These are phyloP conservation scores for Fusarium cicatricum DNA, from an alignment of 2,329 filamentous ascomycete species.

Conservation along the genomic window DNA sequence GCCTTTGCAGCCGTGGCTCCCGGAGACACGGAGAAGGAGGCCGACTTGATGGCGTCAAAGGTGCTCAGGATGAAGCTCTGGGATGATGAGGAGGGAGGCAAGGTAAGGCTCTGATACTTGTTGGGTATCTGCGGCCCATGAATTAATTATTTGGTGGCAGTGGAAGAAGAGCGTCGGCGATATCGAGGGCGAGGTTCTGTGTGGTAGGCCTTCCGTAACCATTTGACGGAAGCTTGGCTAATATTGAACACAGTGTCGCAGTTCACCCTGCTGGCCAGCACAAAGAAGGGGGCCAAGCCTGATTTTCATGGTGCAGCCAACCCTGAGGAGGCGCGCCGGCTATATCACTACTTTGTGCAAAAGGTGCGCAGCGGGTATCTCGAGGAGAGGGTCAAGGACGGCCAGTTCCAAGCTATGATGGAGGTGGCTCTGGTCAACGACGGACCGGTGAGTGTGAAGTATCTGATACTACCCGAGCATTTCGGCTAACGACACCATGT, in stretches of 20 bases:
- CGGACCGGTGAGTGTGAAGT: constrained; percentile 63
- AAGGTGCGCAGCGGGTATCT: constrained; percentile 78
- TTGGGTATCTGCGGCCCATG: neutral
- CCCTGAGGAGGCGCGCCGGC: constrained; percentile 76
- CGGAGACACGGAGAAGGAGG: constrained; percentile 89
- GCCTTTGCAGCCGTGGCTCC: constrained; percentile 92
- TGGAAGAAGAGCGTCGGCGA: constrained; percentile 94
- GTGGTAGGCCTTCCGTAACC: constrained; percentile 64
- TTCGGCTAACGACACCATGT: neutral
- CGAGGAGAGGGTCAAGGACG: constrained; percentile 83
- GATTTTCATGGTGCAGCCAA: constrained; percentile 91
- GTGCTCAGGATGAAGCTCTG: constrained; percentile 90
- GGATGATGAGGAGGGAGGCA: constrained; percentile 79
- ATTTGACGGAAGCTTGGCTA: neutral
- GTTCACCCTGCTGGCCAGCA: constrained; percentile 90
- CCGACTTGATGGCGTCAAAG: constrained; percentile 82
- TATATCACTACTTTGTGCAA: constrained; percentile 86
- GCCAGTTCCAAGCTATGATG: constrained; percentile 99
- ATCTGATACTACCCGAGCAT: neutral
- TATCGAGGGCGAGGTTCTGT: constrained; percentile 91
- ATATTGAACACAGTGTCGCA: constrained; percentile 77
- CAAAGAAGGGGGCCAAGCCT: constrained; percentile 96
- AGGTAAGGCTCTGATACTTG: constrained; percentile 55
- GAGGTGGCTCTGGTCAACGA: constrained; percentile 94
- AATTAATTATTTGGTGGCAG: constrained; percentile 52